Percentiles rank a stretch among this genome's conserved stretches.
These are phyloP conservation scores for Cyberlindnera lachancei DNA, from an alignment of 805 yeast genomes.

Conservation along the genomic window DNA sequence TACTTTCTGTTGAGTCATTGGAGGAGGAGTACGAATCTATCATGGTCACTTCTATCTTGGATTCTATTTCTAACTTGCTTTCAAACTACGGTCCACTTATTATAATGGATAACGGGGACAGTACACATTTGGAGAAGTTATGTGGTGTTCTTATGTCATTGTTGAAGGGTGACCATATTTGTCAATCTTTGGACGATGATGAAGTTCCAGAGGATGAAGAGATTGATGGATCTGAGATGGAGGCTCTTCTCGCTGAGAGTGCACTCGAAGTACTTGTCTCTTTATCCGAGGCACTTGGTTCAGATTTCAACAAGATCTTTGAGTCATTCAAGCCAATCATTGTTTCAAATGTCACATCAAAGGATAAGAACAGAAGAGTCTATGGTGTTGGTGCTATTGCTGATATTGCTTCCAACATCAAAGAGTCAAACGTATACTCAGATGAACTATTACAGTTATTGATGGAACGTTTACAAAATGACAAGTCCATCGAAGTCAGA, in stretches of 20 bases:
- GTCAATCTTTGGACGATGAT: conserved; percentile 71
- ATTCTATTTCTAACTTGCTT: conserved; percentile 60
- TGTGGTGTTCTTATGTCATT: conserved; percentile 67
- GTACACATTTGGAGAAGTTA: conserved; percentile 54
- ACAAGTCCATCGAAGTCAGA: conserved; percentile 79
- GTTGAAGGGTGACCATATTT: conserved; percentile 75
- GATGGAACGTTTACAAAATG: conserved; percentile 59
- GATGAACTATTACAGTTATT: conserved; percentile 68
- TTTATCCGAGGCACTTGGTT: conserved; percentile 68
- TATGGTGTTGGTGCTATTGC: conserved; percentile 86
- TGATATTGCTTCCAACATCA: conserved; percentile 75
- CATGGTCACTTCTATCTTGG: conserved; percentile 74
- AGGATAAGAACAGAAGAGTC: conserved; percentile 68
- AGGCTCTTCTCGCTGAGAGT: conserved; percentile 70
- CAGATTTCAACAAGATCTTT: conserved; percentile 70
- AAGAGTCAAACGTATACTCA: conserved; percentile 54
- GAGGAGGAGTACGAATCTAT: conserved; percentile 77
- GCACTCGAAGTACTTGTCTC: conserved; percentile 80
- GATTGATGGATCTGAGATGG: conserved; percentile 48
- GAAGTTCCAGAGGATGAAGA: conserved; percentile 48
- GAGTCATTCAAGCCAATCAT: conserved; percentile 62
- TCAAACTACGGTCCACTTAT: conserved; percentile 66
- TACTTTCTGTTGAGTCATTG: conserved; percentile 51
- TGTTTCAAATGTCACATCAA: conserved; percentile 47
- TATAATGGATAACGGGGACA: conserved; percentile 51